Evolutionary conservation across 2,329 filamentous ascomycete genomes (phyloP).

Genomic region (Immersiporthe knoxdaviesiana): DNA sequence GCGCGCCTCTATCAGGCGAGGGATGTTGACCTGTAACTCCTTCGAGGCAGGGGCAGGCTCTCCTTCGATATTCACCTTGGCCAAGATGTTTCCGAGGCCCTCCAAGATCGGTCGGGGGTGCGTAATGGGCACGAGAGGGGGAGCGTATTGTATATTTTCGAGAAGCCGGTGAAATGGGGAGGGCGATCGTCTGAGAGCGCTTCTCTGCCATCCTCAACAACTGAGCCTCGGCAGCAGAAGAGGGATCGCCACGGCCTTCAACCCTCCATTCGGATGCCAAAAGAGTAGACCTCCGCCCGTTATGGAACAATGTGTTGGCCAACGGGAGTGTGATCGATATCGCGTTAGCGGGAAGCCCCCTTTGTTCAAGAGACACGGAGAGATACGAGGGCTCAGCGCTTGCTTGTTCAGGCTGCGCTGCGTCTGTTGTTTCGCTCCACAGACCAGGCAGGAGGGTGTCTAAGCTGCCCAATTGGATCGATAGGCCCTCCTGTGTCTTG

Average conservation of each 20-base stretch:
- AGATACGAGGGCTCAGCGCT: constrained; percentile 46
- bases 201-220: constrained; percentile 17
- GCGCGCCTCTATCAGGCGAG: constrained; percentile 55
- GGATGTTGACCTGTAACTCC: constrained; percentile 70
- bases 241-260: neutral
- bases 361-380: constrained; percentile 44
- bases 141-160: neutral
- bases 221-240: neutral
- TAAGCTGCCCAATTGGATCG: constrained; percentile 52
- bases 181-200: constrained; percentile 13
- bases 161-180: neutral
- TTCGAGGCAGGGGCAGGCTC: constrained; percentile 64
- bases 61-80: constrained; percentile 58
- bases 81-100: constrained; percentile 79
- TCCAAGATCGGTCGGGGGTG: constrained; percentile 62
- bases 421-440: constrained; percentile 40
- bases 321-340: constrained; percentile 62
- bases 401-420: constrained; percentile 33
- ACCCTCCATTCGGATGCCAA: constrained; percentile 28
- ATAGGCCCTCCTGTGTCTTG: constrained; percentile 49
- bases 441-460: constrained; percentile 49
- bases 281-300: constrained; percentile 38
- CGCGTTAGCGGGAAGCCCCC: constrained; percentile 30
- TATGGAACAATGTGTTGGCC: constrained; percentile 79
- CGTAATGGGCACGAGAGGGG: constrained; percentile 66